These are phyloP conservation scores for Gaeumannomyces tritici DNA, from an alignment of 2,329 filamentous ascomycete genomes.

Conservation along the genomic window DNA sequence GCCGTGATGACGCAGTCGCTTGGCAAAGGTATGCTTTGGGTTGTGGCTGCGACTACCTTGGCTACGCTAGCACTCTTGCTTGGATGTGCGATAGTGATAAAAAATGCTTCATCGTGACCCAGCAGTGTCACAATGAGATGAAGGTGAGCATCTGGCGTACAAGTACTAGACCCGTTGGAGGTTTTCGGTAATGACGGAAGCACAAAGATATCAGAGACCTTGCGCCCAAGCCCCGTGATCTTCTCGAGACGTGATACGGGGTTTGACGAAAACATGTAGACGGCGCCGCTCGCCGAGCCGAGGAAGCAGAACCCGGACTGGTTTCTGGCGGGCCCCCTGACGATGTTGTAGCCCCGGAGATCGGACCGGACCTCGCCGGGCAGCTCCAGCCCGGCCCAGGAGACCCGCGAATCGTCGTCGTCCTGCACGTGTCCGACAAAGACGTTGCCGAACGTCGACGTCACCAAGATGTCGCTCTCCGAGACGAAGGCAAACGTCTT, in stretches of 20 bases:
- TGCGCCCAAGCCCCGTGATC: constrained; percentile 31
- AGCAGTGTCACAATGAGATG: constrained; percentile 35
- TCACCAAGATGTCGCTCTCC: constrained; percentile 64
- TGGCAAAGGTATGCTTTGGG: background rate
- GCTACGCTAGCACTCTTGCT: background rate
- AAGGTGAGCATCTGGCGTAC: background rate
- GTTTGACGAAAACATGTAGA: constrained; percentile 32
- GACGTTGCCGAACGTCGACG: constrained; percentile 9
- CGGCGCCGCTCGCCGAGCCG: constrained; percentile 36
- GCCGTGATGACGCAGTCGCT: constrained; percentile 39
- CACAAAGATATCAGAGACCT: constrained; percentile 40
- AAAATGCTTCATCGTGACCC: constrained; percentile 28
- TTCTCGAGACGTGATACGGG: constrained; percentile 15
- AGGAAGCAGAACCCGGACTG: constrained; percentile 30
- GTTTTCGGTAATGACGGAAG: constrained; percentile 17
- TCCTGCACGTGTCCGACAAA: constrained; percentile 8
- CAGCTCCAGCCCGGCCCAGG: constrained; percentile 33
- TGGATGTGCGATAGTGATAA: background rate
- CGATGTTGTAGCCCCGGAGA: constrained; percentile 36
- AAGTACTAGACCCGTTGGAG: background rate
- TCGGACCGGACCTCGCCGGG: constrained; percentile 23
- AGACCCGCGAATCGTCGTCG: constrained; percentile 7
- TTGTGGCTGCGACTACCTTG: background rate
- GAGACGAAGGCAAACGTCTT: constrained; percentile 53
- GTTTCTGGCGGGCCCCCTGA: constrained; percentile 17